phyloP scores from a whole-genome alignment of 768 basidiomycete species.

The Mycena alexandri region DNA sequence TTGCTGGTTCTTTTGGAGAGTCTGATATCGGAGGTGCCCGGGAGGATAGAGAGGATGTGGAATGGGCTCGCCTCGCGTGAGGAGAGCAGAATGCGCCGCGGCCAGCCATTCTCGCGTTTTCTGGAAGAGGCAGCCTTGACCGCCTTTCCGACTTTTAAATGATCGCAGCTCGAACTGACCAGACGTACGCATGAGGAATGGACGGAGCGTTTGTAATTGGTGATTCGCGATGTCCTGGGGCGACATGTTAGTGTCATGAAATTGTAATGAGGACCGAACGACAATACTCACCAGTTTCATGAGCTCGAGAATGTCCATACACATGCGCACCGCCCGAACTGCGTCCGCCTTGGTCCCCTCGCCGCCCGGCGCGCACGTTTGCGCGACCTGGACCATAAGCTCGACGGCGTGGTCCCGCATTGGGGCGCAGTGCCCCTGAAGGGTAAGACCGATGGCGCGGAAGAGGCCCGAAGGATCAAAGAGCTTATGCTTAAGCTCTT shows the following conservation, averaged over 20 bases:
- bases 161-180: conserved; percentile 84
- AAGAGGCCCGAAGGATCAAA: conserved; percentile 88
- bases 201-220: conserved; percentile 91
- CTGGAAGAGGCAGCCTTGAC: conserved; percentile 53
- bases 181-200: conserved; percentile 86
- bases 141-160: conserved; percentile 72
- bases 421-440: conserved; percentile 93
- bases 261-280: conserved; percentile 23
- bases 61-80: conserved; percentile 55
- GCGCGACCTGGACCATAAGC: conserved; percentile 82
- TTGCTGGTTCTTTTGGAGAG: conserved; percentile 65
- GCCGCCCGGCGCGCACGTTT: conserved; percentile 66
- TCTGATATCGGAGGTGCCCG: conserved; percentile 56
- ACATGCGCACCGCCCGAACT: conserved; percentile 81
- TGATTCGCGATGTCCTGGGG: conserved; percentile 95
- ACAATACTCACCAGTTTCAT: conserved; percentile 88
- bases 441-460: conserved; percentile 79
- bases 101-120: conserved; percentile 77
- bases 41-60: conserved; percentile 59
- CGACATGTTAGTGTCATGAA: conserved; percentile 36
- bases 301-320: conserved; percentile 91
- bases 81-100: conserved; percentile 61
- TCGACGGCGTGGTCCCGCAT: conserved; percentile 91
- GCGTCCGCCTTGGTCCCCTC: conserved; percentile 71
- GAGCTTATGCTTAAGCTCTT: conserved; percentile 80